Evolutionary conservation across 768 basidiomycete species (phyloP).

Genomic region (Kwoniella bestiolae): DNA sequence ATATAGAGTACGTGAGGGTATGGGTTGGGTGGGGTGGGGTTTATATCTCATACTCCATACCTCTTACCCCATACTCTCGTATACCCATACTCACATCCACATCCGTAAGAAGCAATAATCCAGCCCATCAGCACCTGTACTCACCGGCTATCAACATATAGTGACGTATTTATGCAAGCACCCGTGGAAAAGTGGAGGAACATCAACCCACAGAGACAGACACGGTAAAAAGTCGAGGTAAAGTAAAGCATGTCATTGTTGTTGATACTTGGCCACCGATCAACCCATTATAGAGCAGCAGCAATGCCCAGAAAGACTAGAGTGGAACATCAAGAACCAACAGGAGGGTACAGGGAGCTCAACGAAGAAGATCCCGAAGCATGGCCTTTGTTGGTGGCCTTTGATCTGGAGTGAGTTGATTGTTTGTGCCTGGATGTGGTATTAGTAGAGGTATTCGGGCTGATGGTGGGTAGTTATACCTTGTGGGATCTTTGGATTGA

Average conservation of each 20-base stretch:
- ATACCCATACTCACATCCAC: too few relatives aligned
- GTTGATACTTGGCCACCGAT: too few relatives aligned
- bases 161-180: neutral
- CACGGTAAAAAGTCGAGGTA: too few relatives aligned
- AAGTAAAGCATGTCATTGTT: too few relatives aligned
- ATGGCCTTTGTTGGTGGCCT: constrained; percentile 63
- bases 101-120: constrained; percentile 3
- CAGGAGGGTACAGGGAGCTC: constrained; percentile 20
- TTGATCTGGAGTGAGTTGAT: constrained; percentile 77
- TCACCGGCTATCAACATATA: neutral
- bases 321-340: constrained; percentile 14
- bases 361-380: constrained; percentile 42
- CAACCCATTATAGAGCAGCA: neutral
- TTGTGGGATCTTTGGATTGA: constrained; percentile 89
- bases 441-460: neutral
- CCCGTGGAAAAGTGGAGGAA: constrained; percentile 15
- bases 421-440: neutral
- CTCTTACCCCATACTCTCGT: too few relatives aligned
- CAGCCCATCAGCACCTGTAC: neutral
- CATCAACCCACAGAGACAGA: neutral
- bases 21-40: too few relatives aligned
- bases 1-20: too few relatives aligned
- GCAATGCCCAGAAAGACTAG: constrained; percentile 33
- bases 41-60: neutral
- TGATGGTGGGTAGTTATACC: constrained; percentile 67